Conservation (phyloP, 2,329 filamentous ascomycete genomes). For the Sarocladium oryzae region DNA sequence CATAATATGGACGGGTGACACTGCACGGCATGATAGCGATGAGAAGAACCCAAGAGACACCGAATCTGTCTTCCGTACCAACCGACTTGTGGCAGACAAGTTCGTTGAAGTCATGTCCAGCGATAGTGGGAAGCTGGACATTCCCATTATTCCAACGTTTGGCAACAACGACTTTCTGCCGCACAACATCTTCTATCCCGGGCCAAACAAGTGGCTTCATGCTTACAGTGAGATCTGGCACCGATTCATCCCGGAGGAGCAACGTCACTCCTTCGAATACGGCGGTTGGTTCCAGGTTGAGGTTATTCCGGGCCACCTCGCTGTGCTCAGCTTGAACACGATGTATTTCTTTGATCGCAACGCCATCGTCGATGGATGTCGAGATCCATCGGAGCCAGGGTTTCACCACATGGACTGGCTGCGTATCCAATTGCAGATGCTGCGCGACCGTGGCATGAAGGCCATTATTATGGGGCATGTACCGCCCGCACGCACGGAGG, state of each 20-base stretch:
- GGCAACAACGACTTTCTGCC: constrained; percentile 98
- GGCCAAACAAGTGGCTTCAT: constrained; percentile 81
- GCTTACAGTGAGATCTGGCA: constrained; percentile 74
- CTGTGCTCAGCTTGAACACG: constrained; percentile 91
- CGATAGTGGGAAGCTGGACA: constrained; percentile 49
- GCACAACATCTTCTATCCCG: constrained; percentile 83
- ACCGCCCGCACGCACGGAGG: constrained; percentile 76
- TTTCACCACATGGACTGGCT: constrained; percentile 97
- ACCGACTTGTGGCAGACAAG: constrained; percentile 67
- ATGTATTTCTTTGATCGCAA: constrained; percentile 95
- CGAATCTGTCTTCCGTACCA: constrained; percentile 70
- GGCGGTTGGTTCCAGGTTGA: constrained; percentile 95
- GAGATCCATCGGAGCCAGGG: constrained; percentile 70
- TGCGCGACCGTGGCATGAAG: constrained; percentile 83
- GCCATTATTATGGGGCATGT: constrained; percentile 93
- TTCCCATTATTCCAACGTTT: constrained; percentile 84
- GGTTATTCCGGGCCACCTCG: constrained; percentile 77
- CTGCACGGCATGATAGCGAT: constrained; percentile 83
- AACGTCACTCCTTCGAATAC: constrained; percentile 83
- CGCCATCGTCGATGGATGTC: constrained; percentile 86
- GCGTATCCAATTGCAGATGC: constrained; percentile 74
- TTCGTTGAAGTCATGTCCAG: constrained; percentile 67
- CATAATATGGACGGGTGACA: constrained; percentile 89
- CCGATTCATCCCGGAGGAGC: constrained; percentile 83
- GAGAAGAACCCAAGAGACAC: constrained; percentile 69